A percentile compares a stretch with the other conserved stretches of the same genome.
Evolutionary conservation across 495 filamentous ascomycete species (phyloP).

Genomic region (Astrothelium macrocarpum): DNA sequence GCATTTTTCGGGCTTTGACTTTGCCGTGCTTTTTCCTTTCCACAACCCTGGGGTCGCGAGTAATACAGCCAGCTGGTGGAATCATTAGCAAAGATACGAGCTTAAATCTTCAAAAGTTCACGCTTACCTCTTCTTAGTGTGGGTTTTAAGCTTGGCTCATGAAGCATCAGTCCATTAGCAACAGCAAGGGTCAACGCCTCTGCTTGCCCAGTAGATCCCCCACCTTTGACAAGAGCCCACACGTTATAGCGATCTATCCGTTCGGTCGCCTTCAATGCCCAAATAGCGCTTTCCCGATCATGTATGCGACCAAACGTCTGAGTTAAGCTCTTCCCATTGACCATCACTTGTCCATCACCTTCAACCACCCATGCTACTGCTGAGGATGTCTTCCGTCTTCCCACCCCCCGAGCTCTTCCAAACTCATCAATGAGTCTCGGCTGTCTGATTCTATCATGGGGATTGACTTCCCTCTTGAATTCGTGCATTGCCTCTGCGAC

Average conservation of each 20-base stretch:
- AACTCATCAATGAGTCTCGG: slow-evolving; percentile 55
- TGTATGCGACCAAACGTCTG: slow-evolving; percentile 78
- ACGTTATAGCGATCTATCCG: slow-evolving; percentile 95
- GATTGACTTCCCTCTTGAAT: slow-evolving; percentile 69
- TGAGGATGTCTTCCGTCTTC: slow-evolving; percentile 73
- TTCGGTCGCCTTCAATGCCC: slow-evolving; percentile 75
- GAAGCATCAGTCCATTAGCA: slow-evolving; percentile 74
- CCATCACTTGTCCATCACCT: slow-evolving; percentile 75
- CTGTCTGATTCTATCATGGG: slow-evolving; percentile 49
- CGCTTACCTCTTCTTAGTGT: slow-evolving; percentile 77
- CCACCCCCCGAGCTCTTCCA: slow-evolving; percentile 67
- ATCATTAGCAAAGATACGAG: slow-evolving; percentile 7
- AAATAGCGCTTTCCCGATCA: slow-evolving; percentile 88
- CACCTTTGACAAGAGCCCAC: slow-evolving; percentile 72
- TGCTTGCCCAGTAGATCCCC: slow-evolving; percentile 88
- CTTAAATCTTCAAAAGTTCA: neutral
- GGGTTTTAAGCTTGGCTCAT: slow-evolving; percentile 85
- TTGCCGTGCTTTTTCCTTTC: slow-evolving; percentile 98
- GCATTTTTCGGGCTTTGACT: slow-evolving; percentile 95
- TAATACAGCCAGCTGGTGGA: slow-evolving; percentile 72
- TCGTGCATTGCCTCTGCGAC: slow-evolving; percentile 51
- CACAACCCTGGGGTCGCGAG: slow-evolving; percentile 81
- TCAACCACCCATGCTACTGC: slow-evolving; percentile 83
- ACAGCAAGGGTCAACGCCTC: slow-evolving; percentile 91
- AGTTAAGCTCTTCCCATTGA: slow-evolving; percentile 77